Evolutionary conservation across 257 asterid genomes (phyloP).

Genomic region (Solanum peruvianum): DNA sequence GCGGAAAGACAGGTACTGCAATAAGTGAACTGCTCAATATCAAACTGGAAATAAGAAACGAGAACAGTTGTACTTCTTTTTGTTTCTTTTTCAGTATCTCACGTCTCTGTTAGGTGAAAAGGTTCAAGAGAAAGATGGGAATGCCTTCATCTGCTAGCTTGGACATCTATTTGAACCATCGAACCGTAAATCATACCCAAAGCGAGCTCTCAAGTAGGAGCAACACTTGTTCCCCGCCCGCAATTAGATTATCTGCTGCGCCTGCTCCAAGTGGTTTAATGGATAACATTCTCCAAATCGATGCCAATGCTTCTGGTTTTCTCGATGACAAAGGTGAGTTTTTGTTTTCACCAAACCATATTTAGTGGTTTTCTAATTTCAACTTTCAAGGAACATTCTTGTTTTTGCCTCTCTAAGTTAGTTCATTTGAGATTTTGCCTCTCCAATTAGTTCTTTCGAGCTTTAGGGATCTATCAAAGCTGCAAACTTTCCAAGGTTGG

Average conservation of each 20-base stretch:
- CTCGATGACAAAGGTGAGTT: slow-evolving; percentile 9
- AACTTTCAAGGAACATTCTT: not conserved
- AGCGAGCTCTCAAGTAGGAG: slow-evolving; percentile 32
- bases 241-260: slow-evolving; percentile 33
- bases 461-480: not conserved
- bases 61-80: slow-evolving; percentile 1
- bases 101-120: slow-evolving; percentile 67
- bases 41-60: not conserved
- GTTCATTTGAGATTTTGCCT: not conserved
- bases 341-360: not conserved
- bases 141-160: slow-evolving; percentile 37
- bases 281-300: slow-evolving; percentile 29
- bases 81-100: slow-evolving; percentile 27
- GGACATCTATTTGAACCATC: slow-evolving; percentile 45
- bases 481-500: not conserved
- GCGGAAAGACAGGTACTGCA: slow-evolving; percentile 84
- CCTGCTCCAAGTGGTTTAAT: slow-evolving; percentile 41
- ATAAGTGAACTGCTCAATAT: slow-evolving; percentile 7
- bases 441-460: not conserved
- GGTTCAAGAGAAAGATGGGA: slow-evolving; percentile 87
- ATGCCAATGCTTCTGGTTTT: slow-evolving; percentile 34
- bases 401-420: not conserved
- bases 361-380: not conserved
- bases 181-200: slow-evolving; percentile 27
- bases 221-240: slow-evolving; percentile 35